Evolutionary conservation across 306 rosid species (phyloP).

Genomic region (Cucurbita moschata): DNA sequence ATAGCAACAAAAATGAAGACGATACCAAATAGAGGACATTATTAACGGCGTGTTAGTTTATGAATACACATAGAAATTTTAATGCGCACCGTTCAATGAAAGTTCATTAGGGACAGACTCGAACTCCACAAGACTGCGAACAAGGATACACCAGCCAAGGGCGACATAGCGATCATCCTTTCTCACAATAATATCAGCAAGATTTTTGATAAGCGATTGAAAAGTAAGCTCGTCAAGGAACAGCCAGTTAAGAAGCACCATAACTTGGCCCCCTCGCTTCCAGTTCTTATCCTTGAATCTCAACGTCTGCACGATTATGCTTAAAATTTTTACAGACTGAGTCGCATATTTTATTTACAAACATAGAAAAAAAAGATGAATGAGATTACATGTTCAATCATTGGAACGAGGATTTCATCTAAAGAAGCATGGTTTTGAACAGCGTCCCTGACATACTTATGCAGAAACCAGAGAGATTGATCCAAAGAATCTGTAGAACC

Average conservation of each 20-base stretch:
- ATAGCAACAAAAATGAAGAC: neutral
- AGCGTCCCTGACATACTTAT: constrained; percentile 46
- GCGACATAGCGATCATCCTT: constrained; percentile 57
- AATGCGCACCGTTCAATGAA: constrained; percentile 22
- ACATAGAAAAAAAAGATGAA: neutral
- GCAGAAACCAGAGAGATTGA: constrained; percentile 63
- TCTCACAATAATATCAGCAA: constrained; percentile 32
- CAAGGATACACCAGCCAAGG: constrained; percentile 74
- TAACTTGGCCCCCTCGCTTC: constrained; percentile 49
- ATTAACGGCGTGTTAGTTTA: neutral
- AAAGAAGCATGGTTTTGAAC: constrained; percentile 21
- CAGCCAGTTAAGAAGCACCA: constrained; percentile 66
- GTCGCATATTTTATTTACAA: neutral
- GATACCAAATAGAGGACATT: neutral
- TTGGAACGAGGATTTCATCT: constrained; percentile 48
- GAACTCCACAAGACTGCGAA: constrained; percentile 43
- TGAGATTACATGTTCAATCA: constrained; percentile 47
- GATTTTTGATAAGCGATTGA: constrained; percentile 27
- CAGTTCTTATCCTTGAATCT: constrained; percentile 43
- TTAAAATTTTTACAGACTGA: neutral
- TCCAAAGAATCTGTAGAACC: constrained; percentile 29
- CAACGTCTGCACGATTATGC: neutral
- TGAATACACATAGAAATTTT: too few relatives aligned
- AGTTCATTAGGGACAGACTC: constrained; percentile 28
- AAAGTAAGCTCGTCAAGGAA: constrained; percentile 58